Evolutionary conservation across 768 basidiomycete species (phyloP), one percentile per base, ranked within the genome.

Genomic region (Serendipita sp.): DNA sequence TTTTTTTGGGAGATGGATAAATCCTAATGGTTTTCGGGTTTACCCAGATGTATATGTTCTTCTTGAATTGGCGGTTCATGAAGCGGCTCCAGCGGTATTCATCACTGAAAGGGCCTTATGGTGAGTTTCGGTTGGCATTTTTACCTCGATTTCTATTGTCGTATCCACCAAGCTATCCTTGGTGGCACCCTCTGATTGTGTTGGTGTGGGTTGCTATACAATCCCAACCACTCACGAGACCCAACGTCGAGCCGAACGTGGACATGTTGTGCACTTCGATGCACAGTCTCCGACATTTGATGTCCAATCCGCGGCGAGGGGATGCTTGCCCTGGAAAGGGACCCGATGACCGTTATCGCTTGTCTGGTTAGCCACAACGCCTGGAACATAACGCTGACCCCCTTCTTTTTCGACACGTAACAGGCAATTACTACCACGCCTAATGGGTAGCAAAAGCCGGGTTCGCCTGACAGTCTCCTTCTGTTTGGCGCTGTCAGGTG

Each of bases 21-120:
- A 13, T 4, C 30, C 64, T 28, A 56, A 14, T 60, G 30, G 65
- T 50, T 33, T 45, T 60, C 48, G 51, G 65, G 26, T 38, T n/a
- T 61, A 66, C 42, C 60, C 67, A 86, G 86, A 69, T 84, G 60
- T 87, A 88, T 77, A 84, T 87, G 83, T 81, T 79, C 72, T 86
- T 88, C 76, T 73, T 86, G 72, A 77, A 76, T 68, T 89, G 85
- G 86, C 77, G 85, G 62, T 88, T 81, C 79, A 78, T 79, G 68
- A 85, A 82, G 72, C 76, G 83, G 67, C 72, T 86, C 71, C 81
- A 83, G 72, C 80, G 84, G 72, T 87, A 87, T 73, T 71, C 74
- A 34, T 73, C 71, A 67, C 78, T 88, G 81, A 82, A 83, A 68
- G 81, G 82, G 61, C 80, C 82, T 38, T 80, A 78, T 72, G 67